These are phyloP conservation scores for Rhynchospora pubera DNA, from an alignment of 176 grass and related monocot species.

Conservation along the genomic window DNA sequence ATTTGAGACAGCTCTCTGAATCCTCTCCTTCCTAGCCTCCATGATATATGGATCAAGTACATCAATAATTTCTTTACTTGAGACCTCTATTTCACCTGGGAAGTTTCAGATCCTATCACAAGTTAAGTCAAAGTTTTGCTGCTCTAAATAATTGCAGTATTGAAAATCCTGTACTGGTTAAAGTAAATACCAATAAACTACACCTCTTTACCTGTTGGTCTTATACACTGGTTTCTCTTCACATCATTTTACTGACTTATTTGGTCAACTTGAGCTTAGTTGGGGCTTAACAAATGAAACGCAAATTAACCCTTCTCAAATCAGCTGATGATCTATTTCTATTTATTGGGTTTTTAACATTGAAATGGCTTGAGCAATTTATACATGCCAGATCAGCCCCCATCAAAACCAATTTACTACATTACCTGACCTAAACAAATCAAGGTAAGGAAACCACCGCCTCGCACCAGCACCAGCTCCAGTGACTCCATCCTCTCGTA, in stretches of 20 bases:
- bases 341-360: neutral
- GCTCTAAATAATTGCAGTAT: neutral
- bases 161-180: neutral
- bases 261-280: neutral
- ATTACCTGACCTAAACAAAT: constrained; percentile 46
- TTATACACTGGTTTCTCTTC: neutral
- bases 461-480: neutral
- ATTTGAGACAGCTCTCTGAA: constrained; percentile 46
- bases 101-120: neutral
- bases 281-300: neutral
- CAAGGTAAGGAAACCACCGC: constrained; percentile 87
- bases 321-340: neutral
- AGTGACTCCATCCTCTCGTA: neutral
- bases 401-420: neutral
- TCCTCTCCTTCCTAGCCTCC: constrained; percentile 63
- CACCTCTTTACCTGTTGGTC: neutral
- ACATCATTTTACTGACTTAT: neutral
- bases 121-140: neutral
- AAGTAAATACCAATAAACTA: neutral
- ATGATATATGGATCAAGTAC: constrained; percentile 70
- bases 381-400: neutral
- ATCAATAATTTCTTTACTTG: constrained; percentile 64
- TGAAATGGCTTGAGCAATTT: neutral
- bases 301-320: neutral
- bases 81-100: constrained; percentile 38